phyloP scores from a whole-genome alignment of 2,329 filamentous ascomycete genomes.

The Akanthomyces uredinophilus region DNA sequence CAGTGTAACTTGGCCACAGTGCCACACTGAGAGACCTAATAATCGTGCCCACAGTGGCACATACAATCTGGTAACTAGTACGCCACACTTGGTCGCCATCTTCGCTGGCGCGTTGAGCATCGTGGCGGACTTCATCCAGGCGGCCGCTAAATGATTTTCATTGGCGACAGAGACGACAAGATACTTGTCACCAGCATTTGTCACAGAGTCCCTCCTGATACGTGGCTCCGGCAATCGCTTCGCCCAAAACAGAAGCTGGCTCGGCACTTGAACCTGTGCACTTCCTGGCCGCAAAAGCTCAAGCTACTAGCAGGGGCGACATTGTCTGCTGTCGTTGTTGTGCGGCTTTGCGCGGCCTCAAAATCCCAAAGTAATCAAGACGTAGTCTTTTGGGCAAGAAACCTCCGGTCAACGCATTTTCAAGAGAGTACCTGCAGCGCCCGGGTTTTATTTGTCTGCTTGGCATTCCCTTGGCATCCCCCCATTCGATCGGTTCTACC shows the following conservation, averaged over 20 bases:
- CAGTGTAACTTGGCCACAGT: too few species aligned
- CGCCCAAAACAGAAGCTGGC: neutral
- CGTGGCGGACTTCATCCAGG: neutral
- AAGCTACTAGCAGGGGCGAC: neutral
- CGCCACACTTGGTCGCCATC: neutral
- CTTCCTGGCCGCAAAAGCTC: neutral
- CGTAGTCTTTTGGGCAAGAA: neutral
- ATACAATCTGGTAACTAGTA: too few species aligned
- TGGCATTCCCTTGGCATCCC: neutral
- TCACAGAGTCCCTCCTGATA: neutral
- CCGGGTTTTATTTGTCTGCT: neutral
- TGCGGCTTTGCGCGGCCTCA: neutral
- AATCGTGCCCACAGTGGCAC: too few species aligned
- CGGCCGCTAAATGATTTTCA: neutral
- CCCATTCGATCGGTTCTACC: neutral
- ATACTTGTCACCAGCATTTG: neutral
- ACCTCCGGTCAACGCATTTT: neutral
- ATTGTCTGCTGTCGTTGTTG: neutral
- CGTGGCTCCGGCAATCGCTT: neutral
- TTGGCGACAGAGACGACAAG: neutral
- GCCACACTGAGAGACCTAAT: neutral
- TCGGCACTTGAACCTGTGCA: neutral
- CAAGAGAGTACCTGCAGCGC: too few species aligned
- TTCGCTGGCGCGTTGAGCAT: neutral
- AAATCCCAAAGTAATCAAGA: neutral